Base-by-base conservation (phyloP, 2,329 filamentous ascomycete genomes). In the Epichloe elymi region DNA sequence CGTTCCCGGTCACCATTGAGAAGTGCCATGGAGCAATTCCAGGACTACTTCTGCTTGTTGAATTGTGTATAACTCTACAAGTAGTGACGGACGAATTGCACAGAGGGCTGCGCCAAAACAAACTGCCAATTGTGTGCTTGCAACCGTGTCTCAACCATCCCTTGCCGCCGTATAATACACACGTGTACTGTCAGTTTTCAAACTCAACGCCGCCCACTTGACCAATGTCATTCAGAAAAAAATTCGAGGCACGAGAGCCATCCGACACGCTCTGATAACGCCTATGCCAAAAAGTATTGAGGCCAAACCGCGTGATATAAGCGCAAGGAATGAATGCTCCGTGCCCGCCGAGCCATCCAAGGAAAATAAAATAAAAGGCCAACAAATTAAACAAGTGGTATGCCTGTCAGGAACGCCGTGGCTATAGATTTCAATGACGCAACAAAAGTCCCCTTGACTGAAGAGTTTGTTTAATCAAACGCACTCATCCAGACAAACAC, bases 401-500 rank as follows among this genome's bases (percentile, higher is more conserved):
- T 19, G 4, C 30, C 40, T 40, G 43, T 49, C 30, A 23, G 20
- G 10, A 37, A 51, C 43, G 43, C 43, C 49, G 17, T 23, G 30
- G 41, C 14, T 26, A 45, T 26, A 44, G 10, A 23, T 43, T 2
- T 40, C 17, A 44, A 36, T 14, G 23, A 36, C 12, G 15, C 8
- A 1, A 39, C 8, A 12, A 48, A 38, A 20, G 2, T 3, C 7
- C 4, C 46, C 15, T 40, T 11, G 46, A 45, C 48, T 37, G 19
- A 19, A 46, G 4, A 52, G 11, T 14, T 17, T 30, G 14, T 48
- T 50, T 33, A 66, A 15, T 65, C 61, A 51, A 62, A 60, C n/a
- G 54, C 51, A 52, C 70, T 72, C 73, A 78, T 76, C 75, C 75
- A 78, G 33, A 67, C 64, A 61, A 74, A 76, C 4, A 69, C 69